Evolutionary conservation across 306 rosid genomes (phyloP).

Genomic region (Gastrolobium bilobum): DNA sequence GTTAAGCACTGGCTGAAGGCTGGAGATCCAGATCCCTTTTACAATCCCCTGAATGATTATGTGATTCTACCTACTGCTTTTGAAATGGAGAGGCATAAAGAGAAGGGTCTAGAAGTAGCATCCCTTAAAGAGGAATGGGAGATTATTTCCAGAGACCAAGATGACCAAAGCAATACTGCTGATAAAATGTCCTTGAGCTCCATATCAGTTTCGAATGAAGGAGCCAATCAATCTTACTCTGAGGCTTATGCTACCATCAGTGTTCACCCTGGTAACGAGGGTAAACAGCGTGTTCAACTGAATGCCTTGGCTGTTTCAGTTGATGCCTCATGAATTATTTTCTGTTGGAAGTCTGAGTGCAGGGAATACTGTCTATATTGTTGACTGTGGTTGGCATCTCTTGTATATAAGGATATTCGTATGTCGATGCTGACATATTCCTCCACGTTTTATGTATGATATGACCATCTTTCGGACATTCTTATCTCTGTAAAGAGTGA

Average conservation of each 20-base stretch:
- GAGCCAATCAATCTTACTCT: constrained; percentile 55
- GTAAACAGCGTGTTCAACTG: constrained; percentile 75
- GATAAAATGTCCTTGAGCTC: constrained; percentile 61
- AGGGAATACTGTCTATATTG: constrained; percentile 31
- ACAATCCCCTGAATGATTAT: constrained; percentile 91
- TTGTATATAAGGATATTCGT: constrained; percentile 44
- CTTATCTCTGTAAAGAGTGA: constrained; percentile 28
- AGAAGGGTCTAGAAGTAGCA: constrained; percentile 73
- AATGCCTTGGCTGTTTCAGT: constrained; percentile 80
- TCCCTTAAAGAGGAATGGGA: constrained; percentile 98
- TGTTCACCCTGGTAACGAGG: constrained; percentile 68
- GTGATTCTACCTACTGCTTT: constrained; percentile 90
- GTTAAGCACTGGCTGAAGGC: constrained; percentile 95
- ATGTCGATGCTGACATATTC: constrained; percentile 31
- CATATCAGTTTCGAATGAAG: constrained; percentile 62
- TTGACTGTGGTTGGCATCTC: constrained; percentile 35
- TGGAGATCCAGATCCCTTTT: constrained; percentile 87
- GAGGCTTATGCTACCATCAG: constrained; percentile 69
- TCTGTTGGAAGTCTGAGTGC: constrained; percentile 20
- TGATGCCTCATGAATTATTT: constrained; percentile 60
- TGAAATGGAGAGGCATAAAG: constrained; percentile 70
- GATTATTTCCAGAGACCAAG: constrained; percentile 68
- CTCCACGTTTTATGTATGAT: constrained; percentile 37
- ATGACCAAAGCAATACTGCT: constrained; percentile 39
- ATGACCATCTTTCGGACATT: constrained; percentile 16